Base-by-base conservation (phyloP, 1,139 yeast species). In the Taiozyma sp. region DNA sequence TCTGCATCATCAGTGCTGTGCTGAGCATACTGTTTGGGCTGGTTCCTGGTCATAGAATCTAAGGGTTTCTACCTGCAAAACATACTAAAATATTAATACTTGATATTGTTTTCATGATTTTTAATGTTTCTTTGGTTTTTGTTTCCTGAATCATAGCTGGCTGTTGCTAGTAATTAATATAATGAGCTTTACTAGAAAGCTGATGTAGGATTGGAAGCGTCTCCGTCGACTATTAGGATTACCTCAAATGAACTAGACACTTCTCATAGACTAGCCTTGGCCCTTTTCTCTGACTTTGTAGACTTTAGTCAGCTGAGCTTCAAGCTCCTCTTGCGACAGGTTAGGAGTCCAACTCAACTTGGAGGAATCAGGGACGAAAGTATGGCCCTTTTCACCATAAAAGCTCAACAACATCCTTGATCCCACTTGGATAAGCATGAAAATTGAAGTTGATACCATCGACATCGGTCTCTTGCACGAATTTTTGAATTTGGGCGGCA, bases 1-100 rank as follows among this genome's bases (percentile, higher is more conserved):
- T 85, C 3, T 62, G 80, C 6, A 45, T 85, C 4, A 73, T 77
- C 16, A 81, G 96, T 2, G 95, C 95, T 7, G 72, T 77, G 4
- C 76, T 90, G 49, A 83, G 91, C 42, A 72, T 88, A 11, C 65
- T 91, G 45, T 90, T 91, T 67, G 83, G 90, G 48, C 75, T 90
- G 53, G 98, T 91, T 44, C 97, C 97, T 1, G 96, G 97, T 4
- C 73, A 72, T 54, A 70, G 84, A 50, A 63, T 82, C 26, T 59
- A 32, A 49, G 37, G 13, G 6, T 4, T 11, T 3, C 24, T 21
- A 13, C 6, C 19, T 10, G 9, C 26, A 2, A 24, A 24, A 24
- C 26, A 24, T 8, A 10, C 30, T 28, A 28, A 8, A 16, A 26
- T 8, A 14, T 13, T 32, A 32, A 32, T 32, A 32, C 35, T 32